Percentiles rank a stretch among this genome's conserved stretches.
Evolutionary conservation across 768 basidiomycete species (phyloP).

Genomic region (Calocybe indica): DNA sequence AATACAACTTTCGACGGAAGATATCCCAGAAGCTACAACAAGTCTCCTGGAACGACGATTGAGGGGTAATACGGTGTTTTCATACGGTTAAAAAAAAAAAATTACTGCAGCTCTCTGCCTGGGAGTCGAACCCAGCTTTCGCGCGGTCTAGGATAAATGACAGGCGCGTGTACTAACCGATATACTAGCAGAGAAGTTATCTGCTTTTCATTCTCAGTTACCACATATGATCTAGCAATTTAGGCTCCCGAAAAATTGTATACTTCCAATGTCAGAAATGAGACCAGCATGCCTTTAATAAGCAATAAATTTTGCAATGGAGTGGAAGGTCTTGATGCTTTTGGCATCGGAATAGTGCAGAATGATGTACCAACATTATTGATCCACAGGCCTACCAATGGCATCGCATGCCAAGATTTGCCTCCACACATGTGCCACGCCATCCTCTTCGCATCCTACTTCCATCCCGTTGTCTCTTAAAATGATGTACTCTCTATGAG

Average conservation of each 20-base stretch:
- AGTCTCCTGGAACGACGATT: no score
- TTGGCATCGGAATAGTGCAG: no score
- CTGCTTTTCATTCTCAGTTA: neutral
- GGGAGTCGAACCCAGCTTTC: slow-evolving; percentile 5
- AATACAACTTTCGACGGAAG: no score
- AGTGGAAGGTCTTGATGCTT: no score
- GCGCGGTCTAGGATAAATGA: neutral
- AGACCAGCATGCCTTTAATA: no score
- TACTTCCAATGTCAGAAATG: neutral
- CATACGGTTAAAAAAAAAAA: neutral
- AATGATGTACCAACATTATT: no score
- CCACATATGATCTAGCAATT: neutral
- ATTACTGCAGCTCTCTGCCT: neutral
- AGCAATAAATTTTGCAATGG: no score
- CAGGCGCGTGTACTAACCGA: slow-evolving; percentile 5
- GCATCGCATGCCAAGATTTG: slow-evolving; percentile 42
- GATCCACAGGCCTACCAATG: slow-evolving; percentile 1
- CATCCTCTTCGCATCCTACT: slow-evolving; percentile 72
- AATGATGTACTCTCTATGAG: slow-evolving; percentile 60
- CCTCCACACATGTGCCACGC: slow-evolving; percentile 59
- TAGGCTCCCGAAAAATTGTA: neutral
- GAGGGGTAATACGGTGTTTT: neutral
- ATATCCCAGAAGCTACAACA: no score
- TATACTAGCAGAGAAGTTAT: slow-evolving; percentile 3
- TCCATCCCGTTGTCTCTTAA: slow-evolving; percentile 74